A percentile compares a stretch with the other conserved stretches of the same genome.
These are phyloP conservation scores for Annona squamosa DNA, from an alignment of 164 flowering plant species.

Conservation along the genomic window DNA sequence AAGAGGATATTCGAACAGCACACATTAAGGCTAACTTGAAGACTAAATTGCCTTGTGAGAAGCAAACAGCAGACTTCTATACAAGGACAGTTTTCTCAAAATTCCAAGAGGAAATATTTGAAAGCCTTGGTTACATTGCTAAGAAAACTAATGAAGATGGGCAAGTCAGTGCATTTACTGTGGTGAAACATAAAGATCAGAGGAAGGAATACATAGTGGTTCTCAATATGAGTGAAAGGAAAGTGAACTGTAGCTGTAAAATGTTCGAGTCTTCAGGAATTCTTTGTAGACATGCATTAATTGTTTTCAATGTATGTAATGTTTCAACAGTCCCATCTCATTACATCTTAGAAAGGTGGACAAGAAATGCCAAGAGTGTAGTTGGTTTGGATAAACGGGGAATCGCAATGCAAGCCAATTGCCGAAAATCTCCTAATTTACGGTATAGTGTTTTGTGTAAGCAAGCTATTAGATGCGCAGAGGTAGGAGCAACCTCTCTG, in stretches of 20 bases:
- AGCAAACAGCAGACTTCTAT: constrained; percentile 12
- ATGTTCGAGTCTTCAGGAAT: constrained; percentile 17
- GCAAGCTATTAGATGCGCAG: constrained; percentile 15
- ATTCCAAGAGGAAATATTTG: constrained; percentile 16
- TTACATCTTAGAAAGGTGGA: constrained; percentile 17
- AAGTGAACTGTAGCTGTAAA: constrained; percentile 13
- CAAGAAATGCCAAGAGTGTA: constrained; percentile 14
- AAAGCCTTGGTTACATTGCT: constrained; percentile 14
- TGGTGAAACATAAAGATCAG: constrained; percentile 11
- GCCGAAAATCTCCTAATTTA: constrained; percentile 14
- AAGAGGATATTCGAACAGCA: constrained; percentile 15
- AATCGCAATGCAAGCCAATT: constrained; percentile 13
- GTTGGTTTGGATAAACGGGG: constrained; percentile 12
- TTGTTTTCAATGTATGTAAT: constrained; percentile 10
- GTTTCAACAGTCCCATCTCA: constrained; percentile 14
- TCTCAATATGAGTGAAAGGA: constrained; percentile 6
- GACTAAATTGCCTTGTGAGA: constrained; percentile 16
- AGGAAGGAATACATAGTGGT: constrained; percentile 9
- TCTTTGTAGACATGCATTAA: constrained; percentile 17
- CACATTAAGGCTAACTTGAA: constrained; percentile 6
- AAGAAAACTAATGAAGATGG: constrained; percentile 12
- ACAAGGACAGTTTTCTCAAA: constrained; percentile 13
- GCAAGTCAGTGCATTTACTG: constrained; percentile 5
- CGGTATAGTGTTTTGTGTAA: constrained; percentile 14
- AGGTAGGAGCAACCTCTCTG: constrained; percentile 14